Base-by-base conservation (phyloP, 805 yeast genomes). In the Ascoidea asiatica region DNA sequence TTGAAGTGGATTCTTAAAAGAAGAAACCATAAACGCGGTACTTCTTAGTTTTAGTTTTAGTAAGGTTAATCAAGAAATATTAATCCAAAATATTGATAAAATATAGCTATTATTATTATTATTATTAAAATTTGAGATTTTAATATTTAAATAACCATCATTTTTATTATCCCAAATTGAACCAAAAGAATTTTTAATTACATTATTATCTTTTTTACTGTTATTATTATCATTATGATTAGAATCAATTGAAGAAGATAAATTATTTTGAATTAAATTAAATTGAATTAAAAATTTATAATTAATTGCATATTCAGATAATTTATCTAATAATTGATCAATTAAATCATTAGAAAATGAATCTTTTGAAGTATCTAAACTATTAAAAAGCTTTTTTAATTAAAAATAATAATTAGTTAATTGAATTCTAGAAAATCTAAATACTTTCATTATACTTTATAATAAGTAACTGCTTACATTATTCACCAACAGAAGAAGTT, bases 261-360 rank as follows among this genome's bases (percentile, higher is more conserved):
- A 53, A 4, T 47, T 36, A 19, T 56, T 48, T 7, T 49, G 52
- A 4, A 77, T 47, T 2, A 52, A 50, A 19, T 75, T 68, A 2
- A 67, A 54, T 39, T 67, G 71, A 13, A 75, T 68, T 38, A 79
- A 53, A 56, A 75, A 78, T 56, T 79, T 79, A 56, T 72, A 77
- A 43, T 67, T 67, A 5, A 80, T 69, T 3, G 82, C 74, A 49
- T 65, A 68, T 41, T 52, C 52, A 22, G 64, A 58, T 38, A 77
- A 54, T 22, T 55, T 53, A 17, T 53, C 56, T 3, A 75, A 56
- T 3, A 73, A 43, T 1, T 19, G 35, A 5, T 56, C 49, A 17
- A 51, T 19, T 50, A 54, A 20, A 61, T 56, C 19, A 54, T 37
- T 8, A 45, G 19, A 37, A 42, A n/a, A 5, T 35, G 35, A 29